phyloP scores from a whole-genome alignment of 1,139 yeast species.

The Wickerhamomyces sp. region DNA sequence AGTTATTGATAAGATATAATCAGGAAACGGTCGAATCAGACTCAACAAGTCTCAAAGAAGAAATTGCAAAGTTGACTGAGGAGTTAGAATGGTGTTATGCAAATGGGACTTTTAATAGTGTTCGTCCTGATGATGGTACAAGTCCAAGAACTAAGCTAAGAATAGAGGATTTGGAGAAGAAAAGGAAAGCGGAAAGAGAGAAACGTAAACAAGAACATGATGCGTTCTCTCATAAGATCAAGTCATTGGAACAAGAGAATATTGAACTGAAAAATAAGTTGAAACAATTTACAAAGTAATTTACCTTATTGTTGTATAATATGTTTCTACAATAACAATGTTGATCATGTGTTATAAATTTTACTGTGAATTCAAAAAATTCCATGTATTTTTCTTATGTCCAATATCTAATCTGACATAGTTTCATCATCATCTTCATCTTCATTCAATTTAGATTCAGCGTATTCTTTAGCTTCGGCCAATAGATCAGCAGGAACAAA shows the following conservation, averaged over 20 bases:
- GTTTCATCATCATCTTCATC: conserved; percentile 49
- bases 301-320: not conserved
- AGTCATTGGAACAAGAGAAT: conserved; percentile 54
- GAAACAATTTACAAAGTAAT: conserved; percentile 1
- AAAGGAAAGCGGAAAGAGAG: conserved; percentile 71
- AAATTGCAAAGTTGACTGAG: conserved; percentile 12
- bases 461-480: conserved; percentile 76
- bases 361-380: not conserved
- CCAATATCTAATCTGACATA: conserved; percentile 19
- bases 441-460: conserved; percentile 78
- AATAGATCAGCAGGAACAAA: conserved; percentile 73
- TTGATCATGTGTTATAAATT: too few relatives aligned
- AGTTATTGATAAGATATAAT: conserved; percentile 30
- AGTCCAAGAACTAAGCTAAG: conserved; percentile 41
- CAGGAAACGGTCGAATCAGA: conserved; percentile 3
- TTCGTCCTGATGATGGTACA: conserved; percentile 10
- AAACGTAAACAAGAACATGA: conserved; percentile 55
- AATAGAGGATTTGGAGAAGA: conserved; percentile 53
- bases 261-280: conserved; percentile 32
- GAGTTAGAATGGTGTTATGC: conserved; percentile 20
- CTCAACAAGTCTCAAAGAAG: conserved; percentile 8
- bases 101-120: conserved; percentile 11
- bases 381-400: not conserved
- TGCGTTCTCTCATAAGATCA: conserved; percentile 47
- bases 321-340: not conserved